Percentiles rank a stretch among this genome's conserved stretches.
phyloP scores from a whole-genome alignment of 352 stramenopile species.

The Globisporangium nunn region DNA sequence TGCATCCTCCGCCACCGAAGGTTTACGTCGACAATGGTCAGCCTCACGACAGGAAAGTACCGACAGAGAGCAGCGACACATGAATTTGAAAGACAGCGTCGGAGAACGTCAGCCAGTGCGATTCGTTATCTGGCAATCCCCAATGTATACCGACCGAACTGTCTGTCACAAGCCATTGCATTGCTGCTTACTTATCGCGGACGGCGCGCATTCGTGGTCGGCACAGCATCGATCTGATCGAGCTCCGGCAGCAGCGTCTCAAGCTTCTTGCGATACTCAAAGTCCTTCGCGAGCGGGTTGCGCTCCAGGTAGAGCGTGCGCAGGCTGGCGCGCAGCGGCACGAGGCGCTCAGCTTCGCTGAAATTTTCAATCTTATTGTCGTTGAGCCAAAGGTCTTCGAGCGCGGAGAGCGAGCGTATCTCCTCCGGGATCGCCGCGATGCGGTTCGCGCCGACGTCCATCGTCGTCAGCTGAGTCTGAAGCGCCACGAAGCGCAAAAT shows the following conservation, averaged over 20 bases:
- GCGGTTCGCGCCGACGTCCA: slow-evolving; percentile 82
- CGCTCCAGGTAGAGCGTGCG: slow-evolving; percentile 95
- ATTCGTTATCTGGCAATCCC: no score
- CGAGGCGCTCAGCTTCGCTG: slow-evolving; percentile 59
- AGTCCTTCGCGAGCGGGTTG: slow-evolving; percentile 90
- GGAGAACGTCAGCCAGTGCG: no score
- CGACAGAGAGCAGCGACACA: slow-evolving; percentile 6
- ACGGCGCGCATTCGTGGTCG: slow-evolving; percentile 48
- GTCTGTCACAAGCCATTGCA: no score
- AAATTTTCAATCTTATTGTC: slow-evolving; percentile 64
- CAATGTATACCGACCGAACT: no score
- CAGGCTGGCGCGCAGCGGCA: slow-evolving; percentile 64
- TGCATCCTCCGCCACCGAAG: slow-evolving; percentile 41
- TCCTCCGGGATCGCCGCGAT: slow-evolving; percentile 52
- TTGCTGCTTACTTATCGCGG: no score
- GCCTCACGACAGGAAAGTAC: slow-evolving; percentile 13
- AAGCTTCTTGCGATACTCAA: slow-evolving; percentile 94
- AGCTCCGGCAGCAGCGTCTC: slow-evolving; percentile 86
- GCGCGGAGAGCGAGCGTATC: slow-evolving; percentile 26
- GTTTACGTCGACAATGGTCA: slow-evolving; percentile 46
- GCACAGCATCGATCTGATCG: slow-evolving; percentile 92
- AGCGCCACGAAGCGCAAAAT: background rate
- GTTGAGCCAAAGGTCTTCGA: slow-evolving; percentile 80
- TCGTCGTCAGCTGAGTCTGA: slow-evolving; percentile 51
- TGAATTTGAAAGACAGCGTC: background rate